Conservation (phyloP, 805 yeast species). For the Yamadazyma insecticola region DNA sequence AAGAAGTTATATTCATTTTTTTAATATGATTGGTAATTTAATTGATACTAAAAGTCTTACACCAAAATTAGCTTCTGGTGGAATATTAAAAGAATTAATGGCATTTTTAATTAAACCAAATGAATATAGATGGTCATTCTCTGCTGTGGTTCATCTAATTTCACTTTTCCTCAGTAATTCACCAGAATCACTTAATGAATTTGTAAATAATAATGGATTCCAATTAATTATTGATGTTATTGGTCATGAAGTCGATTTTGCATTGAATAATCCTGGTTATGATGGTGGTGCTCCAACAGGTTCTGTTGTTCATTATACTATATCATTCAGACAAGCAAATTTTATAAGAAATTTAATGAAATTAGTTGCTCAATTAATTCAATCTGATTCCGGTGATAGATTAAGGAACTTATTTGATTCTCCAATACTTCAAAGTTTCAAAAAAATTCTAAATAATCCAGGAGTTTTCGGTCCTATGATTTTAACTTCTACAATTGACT, state of each 20-base stretch:
- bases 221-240: constrained; percentile 54
- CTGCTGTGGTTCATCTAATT: constrained; percentile 60
- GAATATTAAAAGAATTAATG: constrained; percentile 61
- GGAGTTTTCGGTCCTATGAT: constrained; percentile 63
- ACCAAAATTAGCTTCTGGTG: constrained; percentile 65
- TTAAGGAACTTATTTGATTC: constrained; percentile 85
- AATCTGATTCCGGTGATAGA: constrained; percentile 77
- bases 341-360: constrained; percentile 48
- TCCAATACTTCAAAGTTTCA: constrained; percentile 59
- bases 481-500: constrained; percentile 55
- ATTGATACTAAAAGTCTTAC: constrained; percentile 52
- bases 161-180: constrained; percentile 41
- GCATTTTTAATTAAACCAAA: constrained; percentile 54
- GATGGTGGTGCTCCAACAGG: constrained; percentile 56
- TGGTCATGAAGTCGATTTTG: constrained; percentile 60
- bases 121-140: constrained; percentile 49
- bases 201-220: constrained; percentile 67
- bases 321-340: constrained; percentile 57
- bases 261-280: constrained; percentile 51
- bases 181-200: constrained; percentile 53
- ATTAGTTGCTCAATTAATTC: constrained; percentile 58
- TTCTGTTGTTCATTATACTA: constrained; percentile 45
- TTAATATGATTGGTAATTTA: constrained; percentile 59
- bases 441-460: constrained; percentile 53
- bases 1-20: constrained; percentile 49